Evolutionary conservation across 2,329 filamentous ascomycete species (phyloP).

Genomic region (Aspergillus tanneri): DNA sequence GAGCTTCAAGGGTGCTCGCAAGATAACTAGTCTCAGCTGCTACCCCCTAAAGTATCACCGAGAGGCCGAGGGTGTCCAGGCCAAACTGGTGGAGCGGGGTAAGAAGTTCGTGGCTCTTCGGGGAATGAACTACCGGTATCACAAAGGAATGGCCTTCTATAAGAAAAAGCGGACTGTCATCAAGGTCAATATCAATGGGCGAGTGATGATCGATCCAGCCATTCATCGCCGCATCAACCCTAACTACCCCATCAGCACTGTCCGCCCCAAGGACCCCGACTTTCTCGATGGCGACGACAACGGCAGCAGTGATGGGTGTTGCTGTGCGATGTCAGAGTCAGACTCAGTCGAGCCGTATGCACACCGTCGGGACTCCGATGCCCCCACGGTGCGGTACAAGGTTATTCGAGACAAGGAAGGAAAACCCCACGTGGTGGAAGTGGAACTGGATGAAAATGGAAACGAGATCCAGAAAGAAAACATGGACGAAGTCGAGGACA

Average conservation of each 20-base stretch:
- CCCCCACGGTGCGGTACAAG: slow-evolving; percentile 50
- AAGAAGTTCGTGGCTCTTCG: slow-evolving; percentile 80
- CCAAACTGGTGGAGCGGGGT: slow-evolving; percentile 72
- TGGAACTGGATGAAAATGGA: slow-evolving; percentile 57
- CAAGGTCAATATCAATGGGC: slow-evolving; percentile 81
- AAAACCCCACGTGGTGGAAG: slow-evolving; percentile 51
- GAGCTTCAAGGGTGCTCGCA: slow-evolving; percentile 75
- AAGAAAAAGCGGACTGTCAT: slow-evolving; percentile 73
- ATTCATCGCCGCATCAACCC: slow-evolving; percentile 82
- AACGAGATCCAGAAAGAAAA: slow-evolving; percentile 57
- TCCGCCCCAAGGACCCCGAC: slow-evolving; percentile 70
- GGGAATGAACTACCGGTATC: slow-evolving; percentile 78
- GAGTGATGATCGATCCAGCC: slow-evolving; percentile 82
- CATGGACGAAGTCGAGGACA: slow-evolving; percentile 49
- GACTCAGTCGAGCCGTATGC: slow-evolving; percentile 42
- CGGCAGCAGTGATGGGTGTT: slow-evolving; percentile 44
- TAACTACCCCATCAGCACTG: slow-evolving; percentile 74
- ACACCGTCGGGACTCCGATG: slow-evolving; percentile 33
- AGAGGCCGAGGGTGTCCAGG: slow-evolving; percentile 63
- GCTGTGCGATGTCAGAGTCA: slow-evolving; percentile 35
- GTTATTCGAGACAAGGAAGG: slow-evolving; percentile 56
- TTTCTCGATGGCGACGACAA: slow-evolving; percentile 51
- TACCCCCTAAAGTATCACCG: slow-evolving; percentile 81
- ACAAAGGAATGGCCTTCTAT: slow-evolving; percentile 80
- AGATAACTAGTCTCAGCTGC: slow-evolving; percentile 73